Evolutionary conservation across 495 filamentous ascomycete species (phyloP).

Genomic region (Schizothecium vesticola): DNA sequence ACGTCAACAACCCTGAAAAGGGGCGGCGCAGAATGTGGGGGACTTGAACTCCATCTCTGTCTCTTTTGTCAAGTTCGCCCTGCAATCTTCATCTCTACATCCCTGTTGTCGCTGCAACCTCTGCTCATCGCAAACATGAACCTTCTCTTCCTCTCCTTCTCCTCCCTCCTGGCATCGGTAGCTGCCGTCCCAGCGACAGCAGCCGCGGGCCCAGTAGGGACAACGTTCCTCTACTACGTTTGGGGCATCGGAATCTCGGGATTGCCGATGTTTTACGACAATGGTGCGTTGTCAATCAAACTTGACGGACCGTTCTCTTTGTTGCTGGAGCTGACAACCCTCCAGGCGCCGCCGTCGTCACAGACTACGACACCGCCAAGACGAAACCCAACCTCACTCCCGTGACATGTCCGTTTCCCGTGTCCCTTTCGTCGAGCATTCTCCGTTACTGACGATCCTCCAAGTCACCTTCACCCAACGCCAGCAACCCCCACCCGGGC

Average conservation of each 20-base stretch:
- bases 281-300: background rate
- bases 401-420: background rate
- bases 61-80: too few species aligned
- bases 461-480: background rate
- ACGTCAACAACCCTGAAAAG: background rate
- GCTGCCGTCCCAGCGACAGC: background rate
- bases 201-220: background rate
- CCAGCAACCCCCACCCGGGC: background rate
- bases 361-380: slow-evolving; percentile 3
- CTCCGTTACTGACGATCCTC: background rate
- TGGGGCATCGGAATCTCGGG: slow-evolving; percentile 10
- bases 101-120: too few species aligned
- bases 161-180: background rate
- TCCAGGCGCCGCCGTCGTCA: background rate
- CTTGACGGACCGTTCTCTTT: background rate
- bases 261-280: background rate
- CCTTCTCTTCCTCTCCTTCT: background rate
- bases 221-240: background rate
- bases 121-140: background rate
- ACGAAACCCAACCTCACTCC: background rate
- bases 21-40: background rate
- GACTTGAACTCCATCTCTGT: background rate
- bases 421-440: too few species aligned
- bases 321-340: background rate
- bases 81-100: too few species aligned